These are phyloP conservation scores for Helianthus tuberosus DNA, from an alignment of 129 eudicot genomes.

Conservation along the genomic window DNA sequence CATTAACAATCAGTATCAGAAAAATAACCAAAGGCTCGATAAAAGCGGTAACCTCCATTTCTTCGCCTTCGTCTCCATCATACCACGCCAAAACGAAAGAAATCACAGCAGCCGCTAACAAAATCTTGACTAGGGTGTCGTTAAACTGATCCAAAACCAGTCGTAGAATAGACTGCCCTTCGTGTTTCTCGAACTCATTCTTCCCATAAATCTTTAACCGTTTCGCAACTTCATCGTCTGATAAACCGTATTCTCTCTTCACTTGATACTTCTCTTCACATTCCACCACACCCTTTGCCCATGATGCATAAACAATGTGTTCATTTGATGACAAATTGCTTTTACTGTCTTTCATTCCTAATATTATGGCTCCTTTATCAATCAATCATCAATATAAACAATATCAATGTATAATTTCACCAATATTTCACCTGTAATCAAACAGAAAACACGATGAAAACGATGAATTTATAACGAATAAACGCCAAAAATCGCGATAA, in stretches of 20 bases:
- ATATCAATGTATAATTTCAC: no score
- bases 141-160: conserved; percentile 82
- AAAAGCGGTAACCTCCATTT: conserved; percentile 69
- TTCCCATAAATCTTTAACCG: conserved; percentile 50
- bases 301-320: conserved; percentile 41
- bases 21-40: conserved; percentile 91
- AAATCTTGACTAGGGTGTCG: conserved; percentile 79
- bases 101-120: conserved; percentile 75
- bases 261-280: conserved; percentile 68
- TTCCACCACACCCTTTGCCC: conserved; percentile 72
- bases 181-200: conserved; percentile 82
- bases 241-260: conserved; percentile 54
- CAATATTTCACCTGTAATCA: no score
- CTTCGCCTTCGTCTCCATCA: conserved; percentile 80
- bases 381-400: conserved; percentile 28
- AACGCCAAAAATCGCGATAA: no score
- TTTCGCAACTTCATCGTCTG: conserved; percentile 56
- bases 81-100: conserved; percentile 84
- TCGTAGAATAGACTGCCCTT: conserved; percentile 60
- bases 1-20: conserved; percentile 75
- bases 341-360: conserved; percentile 45
- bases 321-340: conserved; percentile 22
- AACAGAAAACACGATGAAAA: no score
- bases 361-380: conserved; percentile 69
- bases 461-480: no score